phyloP scores from a whole-genome alignment of 495 filamentous ascomycete species.

The Cryomyces antarcticus region DNA sequence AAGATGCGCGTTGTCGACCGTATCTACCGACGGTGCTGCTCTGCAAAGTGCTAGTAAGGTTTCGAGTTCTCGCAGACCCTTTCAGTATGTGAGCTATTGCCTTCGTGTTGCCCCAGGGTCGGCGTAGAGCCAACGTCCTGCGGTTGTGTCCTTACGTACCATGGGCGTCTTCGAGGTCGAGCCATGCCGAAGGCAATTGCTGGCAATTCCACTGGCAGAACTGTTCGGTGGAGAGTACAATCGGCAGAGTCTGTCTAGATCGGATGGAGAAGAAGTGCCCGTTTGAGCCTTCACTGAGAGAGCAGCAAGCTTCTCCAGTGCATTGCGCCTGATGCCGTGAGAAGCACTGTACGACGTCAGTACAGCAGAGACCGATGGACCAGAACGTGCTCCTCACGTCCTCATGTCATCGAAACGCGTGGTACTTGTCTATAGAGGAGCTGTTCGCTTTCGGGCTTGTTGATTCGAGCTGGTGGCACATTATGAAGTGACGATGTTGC shows the following conservation, averaged over 20 bases:
- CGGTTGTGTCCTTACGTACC: too few relatives aligned
- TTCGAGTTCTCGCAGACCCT: constrained; percentile 61
- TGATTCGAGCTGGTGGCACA: too few relatives aligned
- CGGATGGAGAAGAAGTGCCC: constrained; percentile 4
- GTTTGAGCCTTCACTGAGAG: constrained; percentile 14
- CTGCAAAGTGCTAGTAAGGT: constrained; percentile 75
- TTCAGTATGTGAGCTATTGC: not conserved
- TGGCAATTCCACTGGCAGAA: too few relatives aligned
- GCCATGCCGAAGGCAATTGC: too few relatives aligned
- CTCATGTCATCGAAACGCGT: not conserved
- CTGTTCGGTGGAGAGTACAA: not conserved
- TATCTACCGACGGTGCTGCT: constrained; percentile 51
- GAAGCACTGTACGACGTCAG: not conserved
- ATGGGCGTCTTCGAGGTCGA: too few relatives aligned
- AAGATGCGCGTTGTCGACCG: constrained; percentile 46
- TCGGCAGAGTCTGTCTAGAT: constrained; percentile 15
- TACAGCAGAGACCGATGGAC: not conserved
- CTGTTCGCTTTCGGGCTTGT: too few relatives aligned
- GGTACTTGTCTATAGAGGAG: too few relatives aligned
- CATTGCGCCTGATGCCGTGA: constrained; percentile 14
- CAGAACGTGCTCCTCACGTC: not conserved
- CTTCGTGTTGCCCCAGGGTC: too few relatives aligned
- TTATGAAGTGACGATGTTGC: too few relatives aligned
- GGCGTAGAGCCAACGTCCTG: too few relatives aligned
- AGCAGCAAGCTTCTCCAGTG: constrained; percentile 20